Base-by-base conservation (phyloP, 805 yeast genomes). In the Candida insectalens region DNA sequence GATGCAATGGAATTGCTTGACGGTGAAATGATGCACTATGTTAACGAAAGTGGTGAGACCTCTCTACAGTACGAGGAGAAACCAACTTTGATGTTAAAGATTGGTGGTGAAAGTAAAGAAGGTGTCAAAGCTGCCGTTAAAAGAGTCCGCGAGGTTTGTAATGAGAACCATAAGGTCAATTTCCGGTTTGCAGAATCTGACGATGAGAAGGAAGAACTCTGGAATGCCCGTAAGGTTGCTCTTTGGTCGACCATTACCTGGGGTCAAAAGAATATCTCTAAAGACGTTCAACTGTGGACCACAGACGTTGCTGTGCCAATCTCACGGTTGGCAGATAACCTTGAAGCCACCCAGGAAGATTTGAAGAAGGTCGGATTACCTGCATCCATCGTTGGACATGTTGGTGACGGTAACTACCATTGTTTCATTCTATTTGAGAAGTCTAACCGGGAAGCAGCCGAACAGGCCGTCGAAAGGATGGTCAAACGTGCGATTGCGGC, bases 261-360 rank as follows among this genome's bases (percentile, higher is more conserved):
- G 42, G 94, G 89, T 2, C 62, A 67, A 25, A 58, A 61, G 33
- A 45, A 53, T 6, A 53, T 57, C 32, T 67, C 69, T 39, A 62
- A 71, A 34, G 77, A 80, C 38, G 75, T 77, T 34, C 78, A 79
- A 51, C 63, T 79, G 21, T 84, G 94, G 92, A 81, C 92, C 28
- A 85, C 95, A 0, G 95, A 85, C 52, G 85, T 83, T 34, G 94
- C 95, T 1, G 94, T 85, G 5, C 95, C 95, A 4, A 71, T 84
- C 18, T 83, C 94, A 2, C 61, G 62, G 34, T 59, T 85, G 39
- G 67, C 83, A 1, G 59, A 65, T 8, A 73, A 82, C 14, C 63
- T 85, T 22, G 57, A 65, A 25, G 76, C 70, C 36, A 77, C 89
- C 2, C 71, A 80, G 46, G 63, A 65, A 6, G 84, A 83, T 46